Base-by-base conservation (phyloP, 306 rosid species). In the Acacia confusa region DNA sequence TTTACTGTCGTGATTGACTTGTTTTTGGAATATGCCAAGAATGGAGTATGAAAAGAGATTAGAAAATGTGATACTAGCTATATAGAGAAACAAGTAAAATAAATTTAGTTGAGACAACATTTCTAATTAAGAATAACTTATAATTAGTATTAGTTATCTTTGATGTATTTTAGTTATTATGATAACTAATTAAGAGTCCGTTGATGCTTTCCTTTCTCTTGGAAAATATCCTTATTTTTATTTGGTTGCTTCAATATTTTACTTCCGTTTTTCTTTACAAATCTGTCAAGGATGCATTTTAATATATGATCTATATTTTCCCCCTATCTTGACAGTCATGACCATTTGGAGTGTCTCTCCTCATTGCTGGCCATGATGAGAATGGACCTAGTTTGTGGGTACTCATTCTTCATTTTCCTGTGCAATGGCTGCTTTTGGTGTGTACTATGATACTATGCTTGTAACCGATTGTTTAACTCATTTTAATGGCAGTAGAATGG, bases 351-450 rank as follows among this genome's bases (percentile, higher is more conserved):
- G 95, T 91, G 57, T 89, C 95, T 83, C 92, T 91, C 75, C 92
- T 91, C 41, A 91, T 91, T 86, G 95, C 95, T 52, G 95, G 95
- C 20, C 92, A 89, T 83, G 95, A 91, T 68, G 95, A 91, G 88
- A 84, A 87, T 65, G 95, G 95, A 30, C 93, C 93, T 28, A 84
- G 95, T 87, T 85, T 91, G 95, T 91, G 80, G 88, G 95, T 91
- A 41, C 64, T 36, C 13, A 30, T 67, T 74, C 28, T 36, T 6
- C 34, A 50, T 69, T 47, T 24, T 27, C 2, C 75, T 19, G 61
- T 28, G 11, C 45, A 40, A 15, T 73, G 45, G 45, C 63, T 50
- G 15, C 40, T 58, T 50, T 27, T 50, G 44, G 2, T 2, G 28
- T 72, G 43, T 28, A 11, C 43, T 6, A 27, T 25, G 12, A 60